Percentiles rank a stretch among this genome's conserved stretches.
These are phyloP conservation scores for Albatrellus sp. DNA, from an alignment of 1,284 basidiomycete genomes.

Conservation along the genomic window DNA sequence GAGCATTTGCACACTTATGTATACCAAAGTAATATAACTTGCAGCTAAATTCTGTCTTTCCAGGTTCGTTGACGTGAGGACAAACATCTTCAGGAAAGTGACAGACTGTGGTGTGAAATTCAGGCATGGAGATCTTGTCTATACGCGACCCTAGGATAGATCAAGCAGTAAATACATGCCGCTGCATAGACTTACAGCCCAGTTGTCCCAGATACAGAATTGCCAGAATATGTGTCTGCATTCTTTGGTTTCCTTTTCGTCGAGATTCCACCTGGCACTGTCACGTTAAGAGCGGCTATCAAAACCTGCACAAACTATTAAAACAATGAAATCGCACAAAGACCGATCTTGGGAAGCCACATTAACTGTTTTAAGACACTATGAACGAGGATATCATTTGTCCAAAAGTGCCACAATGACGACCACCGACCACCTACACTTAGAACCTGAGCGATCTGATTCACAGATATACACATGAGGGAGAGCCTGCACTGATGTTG, in stretches of 20 bases:
- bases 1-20: not conserved
- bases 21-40: slow-evolving; percentile 15
- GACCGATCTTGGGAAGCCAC: too few relatives aligned
- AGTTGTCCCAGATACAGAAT: slow-evolving; percentile 35
- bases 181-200: slow-evolving; percentile 30
- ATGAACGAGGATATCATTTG: too few relatives aligned
- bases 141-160: not conserved
- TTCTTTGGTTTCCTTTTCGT: slow-evolving; percentile 31
- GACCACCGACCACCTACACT: too few relatives aligned
- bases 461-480: too few relatives aligned
- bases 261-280: slow-evolving; percentile 34
- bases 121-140: too few relatives aligned
- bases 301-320: too few relatives aligned
- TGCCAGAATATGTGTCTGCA: slow-evolving; percentile 45
- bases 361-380: too few relatives aligned
- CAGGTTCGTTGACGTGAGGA: slow-evolving; percentile 15
- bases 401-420: too few relatives aligned
- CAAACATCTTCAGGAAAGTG: slow-evolving; percentile 35
- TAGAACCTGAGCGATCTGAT: too few relatives aligned
- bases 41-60: slow-evolving; percentile 36
- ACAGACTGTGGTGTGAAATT: slow-evolving; percentile 35
- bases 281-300: too few relatives aligned
- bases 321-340: too few relatives aligned
- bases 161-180: slow-evolving; percentile 1
- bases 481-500: too few relatives aligned